A percentile compares a stretch with the other conserved stretches of the same genome.
Evolutionary conservation across 345 rosid genomes (phyloP).

Genomic region (Erucastrum elatum): DNA sequence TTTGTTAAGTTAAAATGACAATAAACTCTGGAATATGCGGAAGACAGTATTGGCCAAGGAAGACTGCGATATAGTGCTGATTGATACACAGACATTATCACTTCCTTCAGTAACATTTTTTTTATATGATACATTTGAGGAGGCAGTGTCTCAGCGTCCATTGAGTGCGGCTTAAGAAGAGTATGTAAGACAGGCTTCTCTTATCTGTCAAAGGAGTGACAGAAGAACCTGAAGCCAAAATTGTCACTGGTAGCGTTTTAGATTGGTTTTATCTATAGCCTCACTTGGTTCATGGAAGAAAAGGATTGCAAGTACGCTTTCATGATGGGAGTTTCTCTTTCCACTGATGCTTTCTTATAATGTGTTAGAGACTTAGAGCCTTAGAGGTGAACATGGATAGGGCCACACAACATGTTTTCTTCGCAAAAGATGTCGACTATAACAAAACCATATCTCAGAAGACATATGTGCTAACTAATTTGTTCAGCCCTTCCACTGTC

Average conservation of each 20-base stretch:
- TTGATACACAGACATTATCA: too few species aligned
- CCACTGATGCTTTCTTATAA: background rate
- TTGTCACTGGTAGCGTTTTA: background rate
- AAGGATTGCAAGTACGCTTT: too few species aligned
- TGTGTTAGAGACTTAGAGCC: background rate
- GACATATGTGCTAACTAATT: background rate
- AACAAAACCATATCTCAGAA: background rate
- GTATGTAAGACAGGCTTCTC: background rate
- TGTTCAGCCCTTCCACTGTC: background rate
- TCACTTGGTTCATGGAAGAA: background rate
- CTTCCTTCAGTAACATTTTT: background rate
- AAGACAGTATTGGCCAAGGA: too few species aligned
- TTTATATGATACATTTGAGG: background rate
- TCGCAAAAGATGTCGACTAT: background rate
- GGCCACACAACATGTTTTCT: background rate
- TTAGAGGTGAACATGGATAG: background rate
- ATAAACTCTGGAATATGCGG: too few species aligned
- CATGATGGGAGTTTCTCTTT: too few species aligned
- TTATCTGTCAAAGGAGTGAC: background rate
- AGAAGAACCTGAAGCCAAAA: background rate
- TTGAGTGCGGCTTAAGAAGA: background rate
- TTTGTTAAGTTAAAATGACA: too few species aligned
- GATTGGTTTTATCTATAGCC: background rate
- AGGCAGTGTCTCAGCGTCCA: background rate
- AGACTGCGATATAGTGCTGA: too few species aligned